Evolutionary conservation across 331 rosid genomes (phyloP).

Genomic region (Malus hybrid): DNA sequence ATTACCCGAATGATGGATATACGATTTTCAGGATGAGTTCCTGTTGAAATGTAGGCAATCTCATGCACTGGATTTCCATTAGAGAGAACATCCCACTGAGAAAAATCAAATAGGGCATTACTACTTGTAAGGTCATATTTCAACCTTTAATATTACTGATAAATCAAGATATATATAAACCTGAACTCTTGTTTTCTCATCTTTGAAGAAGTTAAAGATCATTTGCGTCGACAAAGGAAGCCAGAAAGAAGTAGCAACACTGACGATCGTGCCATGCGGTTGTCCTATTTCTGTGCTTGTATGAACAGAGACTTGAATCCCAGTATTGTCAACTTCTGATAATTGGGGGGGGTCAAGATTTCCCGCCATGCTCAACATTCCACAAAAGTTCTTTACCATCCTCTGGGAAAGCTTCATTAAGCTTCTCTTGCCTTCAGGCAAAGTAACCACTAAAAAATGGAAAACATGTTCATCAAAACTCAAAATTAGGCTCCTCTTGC

Average conservation of each 20-base stretch:
- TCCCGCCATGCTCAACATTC: constrained; percentile 32
- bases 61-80: constrained; percentile 21
- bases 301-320: constrained; percentile 29
- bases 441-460: constrained; percentile 28
- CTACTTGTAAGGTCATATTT: background rate
- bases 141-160: background rate
- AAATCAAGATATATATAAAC: constrained; percentile 12
- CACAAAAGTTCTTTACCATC: constrained; percentile 39
- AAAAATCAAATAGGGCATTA: background rate
- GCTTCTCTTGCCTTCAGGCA: constrained; percentile 37
- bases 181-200: constrained; percentile 37
- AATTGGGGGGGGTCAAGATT: constrained; percentile 33
- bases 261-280: constrained; percentile 28
- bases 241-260: constrained; percentile 42
- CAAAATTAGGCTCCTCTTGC: background rate
- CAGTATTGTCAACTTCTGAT: constrained; percentile 28
- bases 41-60: constrained; percentile 40
- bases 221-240: constrained; percentile 33
- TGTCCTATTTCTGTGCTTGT: constrained; percentile 17
- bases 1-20: constrained; percentile 44
- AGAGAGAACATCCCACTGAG: constrained; percentile 58
- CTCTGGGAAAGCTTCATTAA: constrained; percentile 40
- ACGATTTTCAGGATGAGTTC: constrained; percentile 36
- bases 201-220: constrained; percentile 41
- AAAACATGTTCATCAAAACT: background rate